A percentile compares a stretch with the other conserved stretches of the same genome.
phyloP scores from a whole-genome alignment of 352 stramenopile species.

The Globisporangium irregulare region DNA sequence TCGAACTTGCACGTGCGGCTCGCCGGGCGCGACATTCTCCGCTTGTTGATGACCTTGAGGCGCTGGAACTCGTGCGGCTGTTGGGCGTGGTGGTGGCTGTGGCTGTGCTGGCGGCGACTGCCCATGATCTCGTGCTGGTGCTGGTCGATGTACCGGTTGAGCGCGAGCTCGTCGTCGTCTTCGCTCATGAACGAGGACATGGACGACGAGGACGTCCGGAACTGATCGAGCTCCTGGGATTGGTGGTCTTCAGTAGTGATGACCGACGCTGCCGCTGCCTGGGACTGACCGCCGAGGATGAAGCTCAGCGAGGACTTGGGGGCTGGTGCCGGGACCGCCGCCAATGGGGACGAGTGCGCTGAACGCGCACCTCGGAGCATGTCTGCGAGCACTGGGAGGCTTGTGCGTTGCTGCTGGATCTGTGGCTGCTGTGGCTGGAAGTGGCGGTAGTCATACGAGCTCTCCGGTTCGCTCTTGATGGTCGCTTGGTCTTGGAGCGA shows the following conservation, averaged over 20 bases:
- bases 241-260: not conserved
- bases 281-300: constrained; percentile 8
- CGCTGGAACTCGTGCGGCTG: not conserved
- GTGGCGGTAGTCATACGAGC: constrained; percentile 6
- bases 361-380: constrained; percentile 2
- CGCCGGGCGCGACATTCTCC: not conserved
- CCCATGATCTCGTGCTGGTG: not conserved
- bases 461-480: constrained; percentile 5
- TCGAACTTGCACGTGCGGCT: constrained; percentile 22
- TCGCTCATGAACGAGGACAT: constrained; percentile 13
- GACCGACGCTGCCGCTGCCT: not conserved
- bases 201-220: constrained; percentile 4
- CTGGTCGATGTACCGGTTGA: constrained; percentile 1
- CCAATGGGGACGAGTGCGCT: not conserved
- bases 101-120: not conserved
- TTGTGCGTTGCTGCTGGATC: constrained; percentile 3
- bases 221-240: not conserved
- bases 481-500: not conserved
- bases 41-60: constrained; percentile 8
- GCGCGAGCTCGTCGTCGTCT: constrained; percentile 6
- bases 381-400: constrained; percentile 7
- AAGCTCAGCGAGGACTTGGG: constrained; percentile 15
- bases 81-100: not conserved
- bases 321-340: not conserved
- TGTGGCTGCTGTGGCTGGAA: not conserved